Evolutionary conservation across 805 yeast genomes (phyloP).

Genomic region (Ogataea henricii): DNA sequence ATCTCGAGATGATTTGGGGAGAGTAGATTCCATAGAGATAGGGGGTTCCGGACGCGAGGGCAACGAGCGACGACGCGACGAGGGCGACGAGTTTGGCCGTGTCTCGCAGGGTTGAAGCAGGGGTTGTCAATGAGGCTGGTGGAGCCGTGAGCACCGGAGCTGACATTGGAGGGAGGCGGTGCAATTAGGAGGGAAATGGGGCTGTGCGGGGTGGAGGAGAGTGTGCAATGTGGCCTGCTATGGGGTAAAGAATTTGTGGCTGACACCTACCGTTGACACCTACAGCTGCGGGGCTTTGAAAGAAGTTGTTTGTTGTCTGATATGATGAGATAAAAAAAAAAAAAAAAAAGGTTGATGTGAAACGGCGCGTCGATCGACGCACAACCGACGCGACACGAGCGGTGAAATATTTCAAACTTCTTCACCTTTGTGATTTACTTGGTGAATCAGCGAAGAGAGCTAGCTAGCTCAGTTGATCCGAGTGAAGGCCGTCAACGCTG

Average conservation of each 20-base stretch:
- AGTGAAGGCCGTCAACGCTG: too few species aligned
- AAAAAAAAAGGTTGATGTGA: too few species aligned
- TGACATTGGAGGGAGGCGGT: background rate
- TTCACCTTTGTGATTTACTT: too few species aligned
- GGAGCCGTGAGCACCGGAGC: background rate
- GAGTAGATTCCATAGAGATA: slow-evolving; percentile 75
- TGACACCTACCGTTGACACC: too few species aligned
- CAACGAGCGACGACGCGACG: slow-evolving; percentile 16
- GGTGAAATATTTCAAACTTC: too few species aligned
- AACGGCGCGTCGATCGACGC: slow-evolving; percentile 9
- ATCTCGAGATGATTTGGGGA: slow-evolving; percentile 63
- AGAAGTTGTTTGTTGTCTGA: too few species aligned
- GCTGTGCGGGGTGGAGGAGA: background rate
- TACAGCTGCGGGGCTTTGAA: too few species aligned
- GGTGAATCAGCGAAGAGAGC: too few species aligned
- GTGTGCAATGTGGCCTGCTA: too few species aligned
- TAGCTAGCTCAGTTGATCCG: too few species aligned
- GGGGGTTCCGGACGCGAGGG: slow-evolving; percentile 71
- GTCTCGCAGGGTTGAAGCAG: background rate
- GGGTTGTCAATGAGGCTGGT: background rate
- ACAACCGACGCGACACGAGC: background rate
- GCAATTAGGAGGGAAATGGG: background rate
- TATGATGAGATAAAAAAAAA: background rate
- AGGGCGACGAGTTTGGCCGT: slow-evolving; percentile 11
- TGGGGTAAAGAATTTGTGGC: too few species aligned